phyloP scores from a whole-genome alignment of 257 asterid genomes.

The Cruciata laevipes region DNA sequence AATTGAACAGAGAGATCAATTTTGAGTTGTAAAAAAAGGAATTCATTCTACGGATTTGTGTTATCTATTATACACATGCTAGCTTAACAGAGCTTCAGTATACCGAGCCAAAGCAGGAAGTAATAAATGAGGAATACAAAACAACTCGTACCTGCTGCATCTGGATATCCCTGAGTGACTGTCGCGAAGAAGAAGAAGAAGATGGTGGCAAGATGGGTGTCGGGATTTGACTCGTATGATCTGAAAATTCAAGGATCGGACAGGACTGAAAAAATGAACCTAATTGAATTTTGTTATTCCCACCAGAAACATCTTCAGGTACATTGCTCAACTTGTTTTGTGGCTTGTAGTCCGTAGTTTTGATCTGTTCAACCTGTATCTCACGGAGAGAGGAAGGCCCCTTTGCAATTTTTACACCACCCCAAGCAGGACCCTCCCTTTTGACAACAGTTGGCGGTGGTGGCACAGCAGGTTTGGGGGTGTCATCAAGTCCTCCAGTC shows the following conservation, averaged over 20 bases:
- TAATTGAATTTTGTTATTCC: conserved; percentile 35
- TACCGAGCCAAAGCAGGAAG: neutral
- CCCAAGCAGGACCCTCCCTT: conserved; percentile 95
- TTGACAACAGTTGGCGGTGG: conserved; percentile 47
- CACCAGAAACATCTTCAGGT: conserved; percentile 39
- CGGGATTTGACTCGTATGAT: conserved; percentile 33
- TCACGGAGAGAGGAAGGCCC: conserved; percentile 70
- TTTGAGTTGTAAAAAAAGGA: neutral
- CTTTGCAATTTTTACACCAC: conserved; percentile 60
- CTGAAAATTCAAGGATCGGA: conserved; percentile 56
- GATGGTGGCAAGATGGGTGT: conserved; percentile 78
- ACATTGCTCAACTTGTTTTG: conserved; percentile 32
- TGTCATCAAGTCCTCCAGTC: conserved; percentile 87
- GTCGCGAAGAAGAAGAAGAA: conserved; percentile 45
- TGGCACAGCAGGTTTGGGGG: conserved; percentile 40
- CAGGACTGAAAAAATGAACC: conserved; percentile 52
- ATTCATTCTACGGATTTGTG: no score
- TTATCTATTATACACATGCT: neutral
- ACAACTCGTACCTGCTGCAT: conserved; percentile 61
- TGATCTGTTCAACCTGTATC: conserved; percentile 89
- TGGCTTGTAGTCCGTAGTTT: conserved; percentile 33
- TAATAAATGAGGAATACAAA: neutral
- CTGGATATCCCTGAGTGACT: conserved; percentile 91
- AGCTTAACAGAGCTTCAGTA: neutral
- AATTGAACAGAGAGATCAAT: conserved; percentile 56